Conservation (phyloP, 768 basidiomycete genomes). For the Neoboletus magnificus region DNA sequence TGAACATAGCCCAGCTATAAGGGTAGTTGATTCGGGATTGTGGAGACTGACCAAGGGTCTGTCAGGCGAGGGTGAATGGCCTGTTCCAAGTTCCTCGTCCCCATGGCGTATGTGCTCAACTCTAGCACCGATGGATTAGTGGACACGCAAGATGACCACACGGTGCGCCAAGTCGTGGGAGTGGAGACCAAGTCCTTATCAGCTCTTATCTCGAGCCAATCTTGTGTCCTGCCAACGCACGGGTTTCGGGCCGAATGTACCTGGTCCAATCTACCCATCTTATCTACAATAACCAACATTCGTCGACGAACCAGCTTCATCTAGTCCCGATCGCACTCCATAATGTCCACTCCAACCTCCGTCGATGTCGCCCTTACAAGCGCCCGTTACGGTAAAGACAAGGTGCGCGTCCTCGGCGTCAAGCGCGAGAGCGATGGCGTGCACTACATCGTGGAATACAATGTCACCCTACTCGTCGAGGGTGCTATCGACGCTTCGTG, state of each 20-base stretch:
- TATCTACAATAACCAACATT: background rate
- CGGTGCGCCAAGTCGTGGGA: background rate
- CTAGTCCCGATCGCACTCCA: background rate
- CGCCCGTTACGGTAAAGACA: slow-evolving; percentile 86
- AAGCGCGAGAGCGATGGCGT: slow-evolving; percentile 59
- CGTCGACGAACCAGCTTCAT: background rate
- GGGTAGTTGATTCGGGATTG: background rate
- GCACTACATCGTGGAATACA: slow-evolving; percentile 83
- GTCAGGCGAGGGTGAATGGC: background rate
- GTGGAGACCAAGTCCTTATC: background rate
- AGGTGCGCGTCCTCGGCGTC: slow-evolving; percentile 81
- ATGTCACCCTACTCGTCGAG: slow-evolving; percentile 75
- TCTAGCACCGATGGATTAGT: background rate
- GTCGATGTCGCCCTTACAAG: slow-evolving; percentile 32
- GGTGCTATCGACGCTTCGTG: slow-evolving; percentile 79
- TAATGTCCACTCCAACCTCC: slow-evolving; percentile 28
- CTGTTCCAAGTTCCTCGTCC: background rate
- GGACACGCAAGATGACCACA: background rate
- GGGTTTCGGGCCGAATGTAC: too few species aligned
- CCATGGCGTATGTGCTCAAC: background rate
- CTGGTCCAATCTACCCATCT: background rate
- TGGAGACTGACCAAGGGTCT: background rate
- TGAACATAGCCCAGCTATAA: background rate
- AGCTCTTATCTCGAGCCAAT: background rate
- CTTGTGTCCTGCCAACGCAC: too few species aligned